phyloP scores from a whole-genome alignment of 441 rosid species.

The Pelargonium myrrhifolium region DNA sequence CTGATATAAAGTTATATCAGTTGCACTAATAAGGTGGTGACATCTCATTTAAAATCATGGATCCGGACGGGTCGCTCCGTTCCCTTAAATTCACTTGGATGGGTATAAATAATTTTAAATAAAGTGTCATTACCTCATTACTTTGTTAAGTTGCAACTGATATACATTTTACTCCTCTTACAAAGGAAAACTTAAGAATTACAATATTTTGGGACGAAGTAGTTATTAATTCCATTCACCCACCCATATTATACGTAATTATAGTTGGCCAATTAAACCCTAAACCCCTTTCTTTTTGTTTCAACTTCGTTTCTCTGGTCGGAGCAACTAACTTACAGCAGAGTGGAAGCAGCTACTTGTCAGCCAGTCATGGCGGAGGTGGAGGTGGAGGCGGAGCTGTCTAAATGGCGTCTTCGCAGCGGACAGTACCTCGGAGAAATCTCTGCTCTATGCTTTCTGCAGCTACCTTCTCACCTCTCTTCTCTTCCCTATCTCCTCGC shows the following conservation, averaged over 20 bases:
- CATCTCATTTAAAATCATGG: too few species aligned
- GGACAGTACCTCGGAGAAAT: slow-evolving; percentile 6
- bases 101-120: too few species aligned
- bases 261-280: background rate
- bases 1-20: too few species aligned
- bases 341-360: background rate
- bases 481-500: slow-evolving; percentile 64
- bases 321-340: background rate
- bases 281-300: background rate
- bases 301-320: background rate
- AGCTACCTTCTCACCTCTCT: slow-evolving; percentile 42
- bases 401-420: slow-evolving; percentile 3
- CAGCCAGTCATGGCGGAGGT: background rate
- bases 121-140: too few species aligned
- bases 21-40: too few species aligned
- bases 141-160: too few species aligned
- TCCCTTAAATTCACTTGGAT: too few species aligned
- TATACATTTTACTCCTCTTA: too few species aligned
- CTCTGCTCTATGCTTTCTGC: slow-evolving; percentile 20
- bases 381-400: slow-evolving; percentile 1
- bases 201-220: too few species aligned
- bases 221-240: too few species aligned
- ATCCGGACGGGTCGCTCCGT: too few species aligned
- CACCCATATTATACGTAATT: background rate
- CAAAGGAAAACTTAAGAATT: too few species aligned